Base-by-base conservation (phyloP, 176 grass and related monocot genomes). In the Rhynchospora pubera region DNA sequence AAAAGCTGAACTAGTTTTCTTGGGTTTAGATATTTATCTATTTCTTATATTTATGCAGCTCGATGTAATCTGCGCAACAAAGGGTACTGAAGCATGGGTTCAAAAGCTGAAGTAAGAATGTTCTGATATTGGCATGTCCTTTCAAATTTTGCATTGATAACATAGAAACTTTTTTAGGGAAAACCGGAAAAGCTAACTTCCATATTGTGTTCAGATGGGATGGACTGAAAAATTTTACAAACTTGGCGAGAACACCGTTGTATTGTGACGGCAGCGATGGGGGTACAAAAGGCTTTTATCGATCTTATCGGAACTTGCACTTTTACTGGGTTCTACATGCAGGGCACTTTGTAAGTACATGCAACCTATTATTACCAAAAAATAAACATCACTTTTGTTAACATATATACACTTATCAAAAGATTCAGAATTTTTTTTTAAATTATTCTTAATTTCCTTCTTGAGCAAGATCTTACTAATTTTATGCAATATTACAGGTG, bases 281-380 rank as follows among this genome's bases (percentile, higher is more conserved):
- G 8, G 72, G 82, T 75, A 97, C 92, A 7, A 89, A 91, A 30
- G 95, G 88, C 4, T 97, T 94, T 63, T 53, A 92, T 39, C 91
- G 84, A 65, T 91, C 92, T 11, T 91, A 94, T 78, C 84, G 66
- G 43, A 97, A 97, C 87, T 79, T 97, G 2, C 93, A 88, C 14
- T 97, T 94, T 85, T 97, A 94, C 71, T 97, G 92, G 92, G 92
- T 97, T 22, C 59, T 97, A 13, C 78, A 65, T 74, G 92, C 95
- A 45, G 95, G 92, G 19, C 95, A 97, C 83, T 94, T 93, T 89
- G 95, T 97, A 89, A 97, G 92, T 78, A 82, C 44, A 28, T 28
- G 26, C 26, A 82, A 65, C 24, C 43, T 82, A 23, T 51, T 7
- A 61, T 23, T 30, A 30, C 23, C 4, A 67, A 67, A 7, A 15